These are phyloP conservation scores for Kodamaea derodonti DNA, from an alignment of 1,139 yeast genomes.

Conservation along the genomic window DNA sequence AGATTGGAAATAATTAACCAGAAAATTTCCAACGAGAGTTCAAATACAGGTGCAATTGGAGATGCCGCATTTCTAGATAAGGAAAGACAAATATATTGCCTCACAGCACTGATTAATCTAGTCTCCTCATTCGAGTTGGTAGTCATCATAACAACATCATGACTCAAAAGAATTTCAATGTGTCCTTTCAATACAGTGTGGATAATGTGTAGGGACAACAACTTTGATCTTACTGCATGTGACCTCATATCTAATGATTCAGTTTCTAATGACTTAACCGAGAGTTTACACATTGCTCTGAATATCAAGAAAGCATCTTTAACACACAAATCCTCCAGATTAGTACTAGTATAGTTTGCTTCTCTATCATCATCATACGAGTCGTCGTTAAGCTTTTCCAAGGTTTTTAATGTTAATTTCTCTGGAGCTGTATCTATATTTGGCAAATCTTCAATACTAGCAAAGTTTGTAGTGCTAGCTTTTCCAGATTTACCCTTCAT, in stretches of 20 bases:
- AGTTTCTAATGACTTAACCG: slow-evolving; percentile 73
- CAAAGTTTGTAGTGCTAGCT: slow-evolving; percentile 18
- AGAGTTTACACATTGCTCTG: slow-evolving; percentile 90
- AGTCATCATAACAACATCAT: slow-evolving; percentile 56
- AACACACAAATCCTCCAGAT: slow-evolving; percentile 62
- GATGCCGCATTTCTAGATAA: slow-evolving; percentile 92
- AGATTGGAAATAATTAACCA: slow-evolving; percentile 84
- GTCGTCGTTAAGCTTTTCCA: slow-evolving; percentile 55
- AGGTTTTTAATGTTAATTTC: slow-evolving; percentile 54
- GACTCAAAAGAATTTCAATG: slow-evolving; percentile 74
- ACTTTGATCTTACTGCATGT: slow-evolving; percentile 86
- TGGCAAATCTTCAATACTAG: slow-evolving; percentile 18
- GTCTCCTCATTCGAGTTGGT: slow-evolving; percentile 57
- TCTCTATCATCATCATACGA: slow-evolving; percentile 48
- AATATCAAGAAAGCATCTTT: slow-evolving; percentile 92
- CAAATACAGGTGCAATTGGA: slow-evolving; percentile 87
- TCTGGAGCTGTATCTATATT: slow-evolving; percentile 10
- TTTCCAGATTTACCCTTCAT: slow-evolving; percentile 15
- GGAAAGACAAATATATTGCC: slow-evolving; percentile 79
- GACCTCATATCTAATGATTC: slow-evolving; percentile 81
- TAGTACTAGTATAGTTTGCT: slow-evolving; percentile 38
- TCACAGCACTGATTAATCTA: slow-evolving; percentile 70
- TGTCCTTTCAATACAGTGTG: slow-evolving; percentile 85
- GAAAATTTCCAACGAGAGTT: slow-evolving; percentile 85
- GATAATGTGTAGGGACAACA: slow-evolving; percentile 81